These are phyloP conservation scores for Verticillium isaacii DNA, from an alignment of 2,329 filamentous ascomycete genomes.

Conservation along the genomic window DNA sequence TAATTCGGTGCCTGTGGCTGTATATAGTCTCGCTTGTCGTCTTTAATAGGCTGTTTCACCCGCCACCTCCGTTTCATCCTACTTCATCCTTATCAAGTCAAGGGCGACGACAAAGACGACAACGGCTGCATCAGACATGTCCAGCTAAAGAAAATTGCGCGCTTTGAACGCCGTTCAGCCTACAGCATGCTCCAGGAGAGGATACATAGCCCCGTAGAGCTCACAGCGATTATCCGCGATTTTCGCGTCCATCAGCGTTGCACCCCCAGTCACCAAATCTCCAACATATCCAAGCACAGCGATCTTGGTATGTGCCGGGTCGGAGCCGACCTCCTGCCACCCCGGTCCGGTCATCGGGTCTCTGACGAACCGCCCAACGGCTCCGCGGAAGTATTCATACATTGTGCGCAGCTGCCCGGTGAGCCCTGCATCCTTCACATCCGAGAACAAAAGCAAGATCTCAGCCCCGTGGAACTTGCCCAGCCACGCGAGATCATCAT, in stretches of 20 bases:
- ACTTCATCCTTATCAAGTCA: background rate
- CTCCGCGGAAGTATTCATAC: constrained; percentile 16
- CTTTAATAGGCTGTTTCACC: no score
- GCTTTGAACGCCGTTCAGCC: no score
- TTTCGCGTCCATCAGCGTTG: background rate
- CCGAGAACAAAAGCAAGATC: constrained; percentile 16
- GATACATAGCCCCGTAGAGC: no score
- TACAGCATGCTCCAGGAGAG: no score
- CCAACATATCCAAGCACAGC: constrained; percentile 15
- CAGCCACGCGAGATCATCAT: constrained; percentile 14
- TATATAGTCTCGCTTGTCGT: no score
- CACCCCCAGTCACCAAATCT: constrained; percentile 3
- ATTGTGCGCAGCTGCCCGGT: constrained; percentile 14
- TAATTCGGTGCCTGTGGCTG: no score
- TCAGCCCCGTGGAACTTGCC: constrained; percentile 22
- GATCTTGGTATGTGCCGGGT: constrained; percentile 12
- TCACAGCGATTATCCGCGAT: no score
- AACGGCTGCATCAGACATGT: no score
- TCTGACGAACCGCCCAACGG: constrained; percentile 18
- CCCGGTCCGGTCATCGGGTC: constrained; percentile 17
- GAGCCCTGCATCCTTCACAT: constrained; percentile 3
- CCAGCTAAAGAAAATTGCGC: no score
- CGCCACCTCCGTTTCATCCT: background rate
- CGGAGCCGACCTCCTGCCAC: constrained; percentile 16
- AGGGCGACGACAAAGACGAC: background rate